phyloP scores from a whole-genome alignment of 306 rosid genomes.

The Geum urbanum region DNA sequence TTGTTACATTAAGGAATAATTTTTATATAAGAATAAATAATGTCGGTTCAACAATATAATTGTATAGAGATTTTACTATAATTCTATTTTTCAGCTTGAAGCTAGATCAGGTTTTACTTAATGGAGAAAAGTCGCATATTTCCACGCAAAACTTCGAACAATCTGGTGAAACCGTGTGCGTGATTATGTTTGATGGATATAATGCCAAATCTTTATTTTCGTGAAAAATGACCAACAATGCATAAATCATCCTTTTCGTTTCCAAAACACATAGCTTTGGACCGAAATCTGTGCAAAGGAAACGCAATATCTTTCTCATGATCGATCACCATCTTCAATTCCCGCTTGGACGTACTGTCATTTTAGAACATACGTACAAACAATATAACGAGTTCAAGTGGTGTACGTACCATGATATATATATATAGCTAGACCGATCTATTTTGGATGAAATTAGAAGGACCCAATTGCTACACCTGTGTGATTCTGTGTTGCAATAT shows the following conservation, averaged over 20 bases:
- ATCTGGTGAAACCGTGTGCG: neutral
- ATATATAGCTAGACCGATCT: neutral
- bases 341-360: conserved; percentile 3
- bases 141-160: neutral
- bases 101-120: too few species aligned
- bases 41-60: too few species aligned
- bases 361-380: conserved; percentile 38
- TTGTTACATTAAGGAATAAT: too few species aligned
- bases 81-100: too few species aligned
- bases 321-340: neutral
- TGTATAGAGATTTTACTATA: too few species aligned
- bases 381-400: neutral
- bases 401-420: neutral
- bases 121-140: neutral
- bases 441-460: neutral
- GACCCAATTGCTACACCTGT: neutral
- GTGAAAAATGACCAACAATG: conserved; percentile 1
- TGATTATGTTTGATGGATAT: too few species aligned
- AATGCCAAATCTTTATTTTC: neutral
- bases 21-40: too few species aligned
- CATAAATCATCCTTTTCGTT: neutral
- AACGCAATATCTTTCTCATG: neutral
- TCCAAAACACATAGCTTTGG: neutral
- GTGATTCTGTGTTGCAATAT: neutral
- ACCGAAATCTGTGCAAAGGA: neutral